Percentiles rank a stretch among this genome's conserved stretches.
Conservation (phyloP, 768 basidiomycete species). For the Phlebiopsis flavidoalba region DNA sequence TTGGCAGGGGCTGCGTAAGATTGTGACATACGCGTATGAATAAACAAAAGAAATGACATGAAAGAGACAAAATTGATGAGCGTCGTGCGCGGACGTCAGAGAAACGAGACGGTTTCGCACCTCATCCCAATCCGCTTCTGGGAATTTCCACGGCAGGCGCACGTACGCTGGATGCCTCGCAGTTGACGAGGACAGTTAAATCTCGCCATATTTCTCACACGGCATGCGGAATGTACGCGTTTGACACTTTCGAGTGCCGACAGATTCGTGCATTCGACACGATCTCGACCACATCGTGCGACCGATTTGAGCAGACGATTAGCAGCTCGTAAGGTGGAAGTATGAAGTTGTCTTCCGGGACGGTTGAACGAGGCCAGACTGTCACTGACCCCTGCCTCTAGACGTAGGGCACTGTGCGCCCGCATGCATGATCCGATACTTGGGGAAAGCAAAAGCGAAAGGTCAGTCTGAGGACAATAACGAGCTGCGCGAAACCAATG, state of each 20-base stretch:
- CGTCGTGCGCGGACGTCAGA: constrained; percentile 20
- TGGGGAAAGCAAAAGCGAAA: constrained; percentile 17
- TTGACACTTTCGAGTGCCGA: constrained; percentile 44
- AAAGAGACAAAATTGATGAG: constrained; percentile 9
- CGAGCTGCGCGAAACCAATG: neutral
- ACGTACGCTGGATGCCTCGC: constrained; percentile 56
- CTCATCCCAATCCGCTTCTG: constrained; percentile 68
- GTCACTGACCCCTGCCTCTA: constrained; percentile 46
- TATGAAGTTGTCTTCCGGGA: constrained; percentile 28
- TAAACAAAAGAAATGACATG: neutral
- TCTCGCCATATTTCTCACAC: constrained; percentile 43
- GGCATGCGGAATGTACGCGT: constrained; percentile 42
- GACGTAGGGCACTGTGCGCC: constrained; percentile 52
- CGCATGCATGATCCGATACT: constrained; percentile 53
- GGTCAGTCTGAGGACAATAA: too few species aligned
- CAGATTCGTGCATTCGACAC: constrained; percentile 59
- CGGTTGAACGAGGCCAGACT: constrained; percentile 47
- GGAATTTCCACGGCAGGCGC: constrained; percentile 60
- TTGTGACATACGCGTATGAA: neutral
- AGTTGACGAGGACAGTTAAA: constrained; percentile 69
- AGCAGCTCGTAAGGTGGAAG: constrained; percentile 30
- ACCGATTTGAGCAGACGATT: constrained; percentile 34
- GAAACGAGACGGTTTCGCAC: constrained; percentile 26
- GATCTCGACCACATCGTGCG: constrained; percentile 32
- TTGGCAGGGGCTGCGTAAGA: neutral